Conservation (phyloP, 768 basidiomycete species). For the Candolleomyces efflorescens region DNA sequence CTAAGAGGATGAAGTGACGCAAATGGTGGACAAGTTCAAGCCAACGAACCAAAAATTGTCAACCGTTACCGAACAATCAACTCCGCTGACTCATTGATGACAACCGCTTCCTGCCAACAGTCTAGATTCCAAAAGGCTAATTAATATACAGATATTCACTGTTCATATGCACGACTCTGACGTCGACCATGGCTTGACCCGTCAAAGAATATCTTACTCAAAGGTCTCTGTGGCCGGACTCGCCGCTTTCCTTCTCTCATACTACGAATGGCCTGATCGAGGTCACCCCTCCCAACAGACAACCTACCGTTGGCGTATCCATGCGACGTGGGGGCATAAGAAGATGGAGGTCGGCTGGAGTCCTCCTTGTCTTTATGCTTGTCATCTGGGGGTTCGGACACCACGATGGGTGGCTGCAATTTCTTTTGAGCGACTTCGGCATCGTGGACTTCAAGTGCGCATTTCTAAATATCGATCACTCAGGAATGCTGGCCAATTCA, state of each 20-base stretch:
- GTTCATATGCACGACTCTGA: slow-evolving; percentile 30
- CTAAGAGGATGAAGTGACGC: neutral
- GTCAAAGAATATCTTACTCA: slow-evolving; percentile 81
- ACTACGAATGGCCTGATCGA: slow-evolving; percentile 83
- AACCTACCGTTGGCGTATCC: slow-evolving; percentile 37
- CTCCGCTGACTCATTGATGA: neutral
- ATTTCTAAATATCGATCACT: slow-evolving; percentile 46
- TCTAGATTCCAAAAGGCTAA: neutral
- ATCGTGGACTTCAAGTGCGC: slow-evolving; percentile 62
- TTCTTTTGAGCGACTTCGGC: slow-evolving; percentile 32
- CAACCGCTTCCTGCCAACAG: neutral
- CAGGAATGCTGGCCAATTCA: neutral
- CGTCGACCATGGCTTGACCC: slow-evolving; percentile 29
- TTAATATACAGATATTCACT: slow-evolving; percentile 1
- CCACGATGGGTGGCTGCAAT: slow-evolving; percentile 12
- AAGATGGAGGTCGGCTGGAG: slow-evolving; percentile 24
- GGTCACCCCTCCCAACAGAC: slow-evolving; percentile 70
- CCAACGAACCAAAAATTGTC: slow-evolving; percentile 9
- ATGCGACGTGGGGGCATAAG: slow-evolving; percentile 31
- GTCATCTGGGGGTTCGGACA: slow-evolving; percentile 27
- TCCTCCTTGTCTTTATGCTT: slow-evolving; percentile 24
- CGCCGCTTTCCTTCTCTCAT: slow-evolving; percentile 64
- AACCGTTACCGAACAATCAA: neutral
- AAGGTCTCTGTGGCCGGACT: slow-evolving; percentile 44
- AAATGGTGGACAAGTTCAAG: neutral